Evolutionary conservation across 352 stramenopile genomes (phyloP).

Genomic region (Phytopythium helicoides): DNA sequence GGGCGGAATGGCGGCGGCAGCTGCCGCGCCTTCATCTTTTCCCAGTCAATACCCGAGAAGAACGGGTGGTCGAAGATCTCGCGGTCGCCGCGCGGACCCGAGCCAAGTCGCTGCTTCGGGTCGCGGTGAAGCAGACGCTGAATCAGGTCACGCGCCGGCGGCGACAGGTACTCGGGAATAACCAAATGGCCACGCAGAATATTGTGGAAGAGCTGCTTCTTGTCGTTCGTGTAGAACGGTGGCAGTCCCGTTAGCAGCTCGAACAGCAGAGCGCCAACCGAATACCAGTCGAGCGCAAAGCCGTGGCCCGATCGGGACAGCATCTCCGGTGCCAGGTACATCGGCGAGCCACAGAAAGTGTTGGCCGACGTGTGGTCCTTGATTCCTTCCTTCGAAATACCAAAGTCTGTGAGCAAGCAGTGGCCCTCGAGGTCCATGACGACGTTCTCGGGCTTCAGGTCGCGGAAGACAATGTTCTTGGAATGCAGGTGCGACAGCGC

Average conservation of each 20-base stretch:
- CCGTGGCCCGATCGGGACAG: conserved; percentile 75
- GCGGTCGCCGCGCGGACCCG: conserved; percentile 64
- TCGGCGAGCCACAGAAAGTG: conserved; percentile 84
- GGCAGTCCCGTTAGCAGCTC: conserved; percentile 80
- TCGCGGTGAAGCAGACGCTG: conserved; percentile 77
- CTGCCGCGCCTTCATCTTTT: conserved; percentile 76
- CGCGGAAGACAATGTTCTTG: conserved; percentile 87
- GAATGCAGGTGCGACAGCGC: conserved; percentile 82
- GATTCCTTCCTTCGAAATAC: conserved; percentile 86
- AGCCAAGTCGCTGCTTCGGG: conserved; percentile 78
- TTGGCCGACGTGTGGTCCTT: conserved; percentile 85
- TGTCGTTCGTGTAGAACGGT: conserved; percentile 88
- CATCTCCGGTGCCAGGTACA: conserved; percentile 87
- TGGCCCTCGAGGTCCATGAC: conserved; percentile 85
- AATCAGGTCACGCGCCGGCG: conserved; percentile 75
- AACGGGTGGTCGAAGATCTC: conserved; percentile 87
- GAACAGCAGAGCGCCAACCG: conserved; percentile 73
- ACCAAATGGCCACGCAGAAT: conserved; percentile 80
- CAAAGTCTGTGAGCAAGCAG: conserved; percentile 81
- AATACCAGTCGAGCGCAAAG: conserved; percentile 86
- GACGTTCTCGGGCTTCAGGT: conserved; percentile 86
- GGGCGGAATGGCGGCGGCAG: conserved; percentile 82
- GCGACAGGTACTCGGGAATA: conserved; percentile 76
- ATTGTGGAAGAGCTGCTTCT: conserved; percentile 91
- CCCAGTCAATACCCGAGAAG: conserved; percentile 85